Percentiles rank a stretch among this genome's conserved stretches.
These are phyloP conservation scores for Condylostoma magnum DNA, from an alignment of 169 alveolate genomes.

Conservation along the genomic window DNA sequence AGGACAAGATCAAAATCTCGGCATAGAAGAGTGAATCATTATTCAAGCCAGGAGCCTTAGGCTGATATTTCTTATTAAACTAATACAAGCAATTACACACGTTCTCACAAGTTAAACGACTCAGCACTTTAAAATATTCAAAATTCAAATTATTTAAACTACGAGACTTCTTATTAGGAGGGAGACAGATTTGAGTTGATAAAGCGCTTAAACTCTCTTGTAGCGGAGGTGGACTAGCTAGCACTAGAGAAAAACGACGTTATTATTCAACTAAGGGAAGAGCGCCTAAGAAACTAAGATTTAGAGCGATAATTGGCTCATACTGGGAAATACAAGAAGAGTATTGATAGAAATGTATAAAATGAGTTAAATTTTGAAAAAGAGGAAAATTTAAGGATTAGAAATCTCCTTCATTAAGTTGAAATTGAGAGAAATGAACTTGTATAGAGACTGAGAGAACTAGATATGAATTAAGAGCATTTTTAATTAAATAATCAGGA, in stretches of 20 bases:
- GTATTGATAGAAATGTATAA: background rate
- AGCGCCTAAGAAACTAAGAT: background rate
- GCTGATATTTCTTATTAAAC: too few species aligned
- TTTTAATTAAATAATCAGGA: background rate
- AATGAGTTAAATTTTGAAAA: conserved; percentile 16
- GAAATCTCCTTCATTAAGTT: conserved; percentile 10
- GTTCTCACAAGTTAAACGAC: too few species aligned
- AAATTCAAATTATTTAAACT: too few species aligned
- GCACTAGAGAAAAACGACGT: conserved; percentile 15
- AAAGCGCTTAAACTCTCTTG: background rate
- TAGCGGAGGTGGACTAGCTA: conserved; percentile 14
- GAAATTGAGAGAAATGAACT: conserved; percentile 23
- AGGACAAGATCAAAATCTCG: too few species aligned
- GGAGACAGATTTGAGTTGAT: conserved; percentile 18
- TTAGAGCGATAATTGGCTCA: background rate
- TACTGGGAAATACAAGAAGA: conserved; percentile 17
- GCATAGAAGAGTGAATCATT: too few species aligned
- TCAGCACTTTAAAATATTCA: too few species aligned
- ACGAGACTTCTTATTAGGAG: too few species aligned
- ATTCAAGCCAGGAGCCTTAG: too few species aligned
- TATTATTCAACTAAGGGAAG: background rate
- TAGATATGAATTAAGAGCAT: background rate
- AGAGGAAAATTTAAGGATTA: conserved; percentile 8
- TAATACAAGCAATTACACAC: too few species aligned
- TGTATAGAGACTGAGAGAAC: background rate